Evolutionary conservation across 495 filamentous ascomycete genomes (phyloP).

Genomic region (Penicillium odoratum): DNA sequence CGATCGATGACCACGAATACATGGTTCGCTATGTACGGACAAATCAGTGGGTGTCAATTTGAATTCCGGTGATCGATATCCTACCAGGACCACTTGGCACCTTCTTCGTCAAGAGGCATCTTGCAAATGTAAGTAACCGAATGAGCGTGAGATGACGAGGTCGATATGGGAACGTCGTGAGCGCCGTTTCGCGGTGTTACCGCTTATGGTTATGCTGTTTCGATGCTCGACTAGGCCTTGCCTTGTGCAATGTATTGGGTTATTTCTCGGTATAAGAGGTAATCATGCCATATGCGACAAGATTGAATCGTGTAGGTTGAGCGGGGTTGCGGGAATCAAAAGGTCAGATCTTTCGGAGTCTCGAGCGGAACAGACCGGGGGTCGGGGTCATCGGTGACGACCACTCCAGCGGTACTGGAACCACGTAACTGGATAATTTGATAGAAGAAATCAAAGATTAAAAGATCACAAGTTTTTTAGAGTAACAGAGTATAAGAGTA

Average conservation of each 20-base stretch:
- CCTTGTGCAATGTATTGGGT: no score
- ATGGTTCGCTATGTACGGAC: constrained; percentile 61
- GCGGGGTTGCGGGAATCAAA: constrained; percentile 7
- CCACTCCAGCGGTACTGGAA: background rate
- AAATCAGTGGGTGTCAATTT: constrained; percentile 10
- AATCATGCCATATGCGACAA: background rate
- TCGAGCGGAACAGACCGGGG: constrained; percentile 14
- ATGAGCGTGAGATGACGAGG: constrained; percentile 1
- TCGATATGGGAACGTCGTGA: background rate
- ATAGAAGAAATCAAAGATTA: no score
- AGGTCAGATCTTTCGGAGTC: constrained; percentile 3
- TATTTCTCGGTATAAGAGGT: background rate
- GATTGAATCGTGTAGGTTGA: background rate
- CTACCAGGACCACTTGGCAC: constrained; percentile 54
- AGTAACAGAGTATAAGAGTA: no score
- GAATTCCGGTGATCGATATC: background rate
- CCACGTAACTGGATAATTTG: background rate
- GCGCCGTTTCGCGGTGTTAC: background rate
- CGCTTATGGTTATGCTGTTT: background rate
- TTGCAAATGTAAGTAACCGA: background rate
- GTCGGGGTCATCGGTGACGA: constrained; percentile 8
- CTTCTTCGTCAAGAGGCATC: constrained; percentile 52
- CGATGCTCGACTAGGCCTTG: background rate
- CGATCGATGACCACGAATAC: constrained; percentile 83
- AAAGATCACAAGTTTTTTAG: no score